phyloP scores from a whole-genome alignment of 805 yeast species.

The Candida sonorensis region DNA sequence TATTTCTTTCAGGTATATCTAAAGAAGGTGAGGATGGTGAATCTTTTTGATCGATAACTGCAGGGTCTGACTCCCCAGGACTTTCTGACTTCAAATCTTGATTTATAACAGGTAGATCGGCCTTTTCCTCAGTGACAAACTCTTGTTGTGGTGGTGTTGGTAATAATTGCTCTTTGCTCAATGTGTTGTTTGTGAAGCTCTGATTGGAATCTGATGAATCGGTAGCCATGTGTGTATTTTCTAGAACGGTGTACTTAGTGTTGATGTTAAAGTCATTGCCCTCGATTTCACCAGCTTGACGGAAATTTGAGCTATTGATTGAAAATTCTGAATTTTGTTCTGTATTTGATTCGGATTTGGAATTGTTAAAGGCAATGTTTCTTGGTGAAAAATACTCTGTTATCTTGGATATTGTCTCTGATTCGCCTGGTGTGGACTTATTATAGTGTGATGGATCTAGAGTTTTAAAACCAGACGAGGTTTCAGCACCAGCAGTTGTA shows the following conservation, averaged over 20 bases:
- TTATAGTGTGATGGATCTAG: conserved; percentile 7
- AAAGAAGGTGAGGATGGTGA: not conserved
- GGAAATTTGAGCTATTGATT: not conserved
- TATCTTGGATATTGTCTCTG: no score
- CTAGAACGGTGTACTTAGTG: not conserved
- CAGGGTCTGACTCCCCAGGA: not conserved
- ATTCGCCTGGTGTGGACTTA: not conserved
- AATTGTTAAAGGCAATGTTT: no score
- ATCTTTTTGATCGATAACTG: not conserved
- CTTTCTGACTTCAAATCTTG: no score
- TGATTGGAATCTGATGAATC: no score
- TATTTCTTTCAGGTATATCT: not conserved
- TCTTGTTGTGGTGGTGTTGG: no score
- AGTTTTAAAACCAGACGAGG: conserved; percentile 1
- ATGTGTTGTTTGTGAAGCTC: no score
- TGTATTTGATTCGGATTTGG: not conserved
- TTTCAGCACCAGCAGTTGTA: no score
- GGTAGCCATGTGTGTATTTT: no score
- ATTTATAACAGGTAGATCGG: no score
- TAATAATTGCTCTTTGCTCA: no score
- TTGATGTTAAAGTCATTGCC: not conserved
- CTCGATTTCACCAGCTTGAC: not conserved
- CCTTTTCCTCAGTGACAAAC: no score
- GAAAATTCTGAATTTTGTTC: not conserved
- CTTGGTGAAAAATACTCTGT: no score